phyloP scores from a whole-genome alignment of 1,284 basidiomycete genomes.

The Ustilago xerochloae region DNA sequence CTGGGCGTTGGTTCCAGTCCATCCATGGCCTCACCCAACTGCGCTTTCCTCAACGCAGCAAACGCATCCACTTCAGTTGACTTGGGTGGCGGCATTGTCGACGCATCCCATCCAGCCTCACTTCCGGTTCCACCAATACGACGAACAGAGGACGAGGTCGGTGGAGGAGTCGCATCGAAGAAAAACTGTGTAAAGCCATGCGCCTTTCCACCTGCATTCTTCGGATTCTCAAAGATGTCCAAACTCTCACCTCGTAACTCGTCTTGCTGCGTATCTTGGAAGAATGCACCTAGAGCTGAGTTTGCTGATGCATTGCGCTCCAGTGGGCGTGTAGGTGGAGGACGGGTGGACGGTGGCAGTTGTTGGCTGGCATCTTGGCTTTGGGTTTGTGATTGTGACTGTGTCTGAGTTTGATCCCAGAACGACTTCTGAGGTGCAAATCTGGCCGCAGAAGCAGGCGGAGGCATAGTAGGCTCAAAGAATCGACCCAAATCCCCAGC shows the following conservation, averaged over 20 bases:
- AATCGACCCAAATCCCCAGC: constrained; percentile 51
- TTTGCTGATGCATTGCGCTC: constrained; percentile 37
- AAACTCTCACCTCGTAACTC: constrained; percentile 53
- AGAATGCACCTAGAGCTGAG: constrained; percentile 63
- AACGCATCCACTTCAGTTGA: constrained; percentile 57
- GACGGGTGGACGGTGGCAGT: constrained; percentile 3
- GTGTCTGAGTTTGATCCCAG: constrained; percentile 36
- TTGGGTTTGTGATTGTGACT: constrained; percentile 19
- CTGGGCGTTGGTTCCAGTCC: constrained; percentile 49
- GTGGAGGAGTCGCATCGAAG: constrained; percentile 44
- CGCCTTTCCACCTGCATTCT: constrained; percentile 36
- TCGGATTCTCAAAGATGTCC: constrained; percentile 55
- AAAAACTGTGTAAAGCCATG: constrained; percentile 56
- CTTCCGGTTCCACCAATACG: too few relatives aligned
- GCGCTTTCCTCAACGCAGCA: constrained; percentile 56
- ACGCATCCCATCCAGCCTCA: constrained; percentile 46
- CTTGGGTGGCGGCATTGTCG: constrained; percentile 58
- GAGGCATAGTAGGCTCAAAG: constrained; percentile 51
- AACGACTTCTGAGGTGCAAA: constrained; percentile 22
- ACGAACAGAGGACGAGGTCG: neutral
- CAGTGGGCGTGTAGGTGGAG: constrained; percentile 15
- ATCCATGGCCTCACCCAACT: constrained; percentile 49
- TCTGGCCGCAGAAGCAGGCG: constrained; percentile 8
- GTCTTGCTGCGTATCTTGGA: constrained; percentile 57
- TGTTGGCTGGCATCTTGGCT: constrained; percentile 32